Evolutionary conservation across 129 eudicot species (phyloP), one percentile per base, ranked within the genome.

Genomic region (Centella asiatica): DNA sequence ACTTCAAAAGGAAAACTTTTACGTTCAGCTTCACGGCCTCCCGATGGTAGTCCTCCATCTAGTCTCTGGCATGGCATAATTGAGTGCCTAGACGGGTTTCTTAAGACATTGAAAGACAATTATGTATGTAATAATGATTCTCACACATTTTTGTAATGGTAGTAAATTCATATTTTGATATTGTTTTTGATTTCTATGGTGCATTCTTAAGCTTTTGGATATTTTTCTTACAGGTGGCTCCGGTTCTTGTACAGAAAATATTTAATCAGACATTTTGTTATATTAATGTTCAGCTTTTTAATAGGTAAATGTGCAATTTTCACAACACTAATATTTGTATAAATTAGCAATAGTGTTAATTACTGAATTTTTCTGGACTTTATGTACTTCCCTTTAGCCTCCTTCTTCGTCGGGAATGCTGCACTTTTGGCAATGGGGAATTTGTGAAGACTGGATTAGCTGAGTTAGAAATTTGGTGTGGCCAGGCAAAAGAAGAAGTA

Each of bases 211-310:
- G 31, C 88, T 57, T 32, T 48, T 22, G 40, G 47, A 37, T 44
- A 12, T 67, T 39, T 4, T 53, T 69, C 20, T 71, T 69, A 60
- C 89, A 90, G 97, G 93, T 90, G 61, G 93, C 88, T 59, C 68
- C 74, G 4, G 68, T 78, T 69, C 84, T 90, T 79, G 75, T 75
- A 48, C 89, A 76, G 65, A 83, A 71, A 32, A 67, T 83, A 15
- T 81, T 60, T 62, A 65, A 69, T 28, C 93, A 90, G 66, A 61
- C 74, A 12, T 83, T 83, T 69, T 67, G 87, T 57, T 78, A 64
- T 66, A 83, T 83, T 37, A 69, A 90, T 64, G 83, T 78, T 17
- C 93, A 90, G 67, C 84, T 90, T 40, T 86, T 90, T 59, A 90
- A 90, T 73, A 83, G 95, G 97, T 90, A 78, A 24, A 32, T 64